phyloP scores from a whole-genome alignment of 1,139 yeast genomes.

The Saccharomyces hybrid region DNA sequence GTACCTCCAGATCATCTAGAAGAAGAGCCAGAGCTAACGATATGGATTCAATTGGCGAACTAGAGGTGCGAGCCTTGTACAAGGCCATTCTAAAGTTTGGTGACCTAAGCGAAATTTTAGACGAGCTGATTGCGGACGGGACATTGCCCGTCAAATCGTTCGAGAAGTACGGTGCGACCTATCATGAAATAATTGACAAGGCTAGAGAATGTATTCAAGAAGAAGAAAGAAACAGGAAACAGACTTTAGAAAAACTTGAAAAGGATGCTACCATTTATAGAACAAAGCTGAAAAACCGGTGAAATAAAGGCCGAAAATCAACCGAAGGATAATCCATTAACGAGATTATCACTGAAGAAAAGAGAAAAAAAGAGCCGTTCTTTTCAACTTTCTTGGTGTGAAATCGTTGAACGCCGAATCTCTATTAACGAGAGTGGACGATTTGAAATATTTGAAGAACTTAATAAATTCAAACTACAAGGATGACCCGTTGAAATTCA shows the following conservation, averaged over 20 bases:
- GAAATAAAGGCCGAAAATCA: constrained; percentile 32
- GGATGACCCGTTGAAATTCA: constrained; percentile 51
- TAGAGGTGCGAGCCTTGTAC: constrained; percentile 81
- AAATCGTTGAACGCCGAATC: constrained; percentile 88
- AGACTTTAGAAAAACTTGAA: constrained; percentile 52
- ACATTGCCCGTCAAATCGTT: constrained; percentile 77
- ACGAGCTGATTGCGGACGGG: constrained; percentile 82
- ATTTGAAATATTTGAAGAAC: constrained; percentile 58
- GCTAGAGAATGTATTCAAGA: constrained; percentile 57
- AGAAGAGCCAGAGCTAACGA: constrained; percentile 36
- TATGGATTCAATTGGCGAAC: constrained; percentile 63
- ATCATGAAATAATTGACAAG: constrained; percentile 56
- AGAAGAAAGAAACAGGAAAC: constrained; percentile 58
- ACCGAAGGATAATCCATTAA: constrained; percentile 38
- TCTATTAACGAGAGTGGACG: constrained; percentile 72
- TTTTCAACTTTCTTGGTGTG: constrained; percentile 84
- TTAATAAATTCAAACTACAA: constrained; percentile 26
- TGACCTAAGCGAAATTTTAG: constrained; percentile 72
- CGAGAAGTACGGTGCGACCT: constrained; percentile 69
- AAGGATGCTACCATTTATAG: constrained; percentile 54
- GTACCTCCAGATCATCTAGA: constrained; percentile 28
- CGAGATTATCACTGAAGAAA: constrained; percentile 45
- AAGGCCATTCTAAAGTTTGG: constrained; percentile 78
- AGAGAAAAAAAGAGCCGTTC: constrained; percentile 79
- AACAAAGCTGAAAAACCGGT: constrained; percentile 37